Percentiles rank a stretch among this genome's conserved stretches.
Evolutionary conservation across 1,284 basidiomycete genomes (phyloP).

Genomic region (Peniophora sp.): DNA sequence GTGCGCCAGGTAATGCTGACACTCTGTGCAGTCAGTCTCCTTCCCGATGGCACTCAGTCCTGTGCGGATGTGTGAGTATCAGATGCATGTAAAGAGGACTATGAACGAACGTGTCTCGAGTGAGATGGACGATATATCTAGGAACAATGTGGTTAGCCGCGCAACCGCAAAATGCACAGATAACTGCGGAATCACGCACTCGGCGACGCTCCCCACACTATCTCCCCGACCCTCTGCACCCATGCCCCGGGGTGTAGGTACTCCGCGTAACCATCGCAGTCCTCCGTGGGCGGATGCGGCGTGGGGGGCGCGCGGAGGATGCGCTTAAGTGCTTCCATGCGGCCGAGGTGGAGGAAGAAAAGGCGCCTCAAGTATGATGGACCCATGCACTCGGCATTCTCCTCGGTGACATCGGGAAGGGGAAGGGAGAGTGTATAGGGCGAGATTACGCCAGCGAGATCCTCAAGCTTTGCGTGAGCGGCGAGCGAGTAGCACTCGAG

Average conservation of each 20-base stretch:
- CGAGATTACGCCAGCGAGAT: conserved; percentile 16
- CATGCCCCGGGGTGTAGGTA: background rate
- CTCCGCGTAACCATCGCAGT: background rate
- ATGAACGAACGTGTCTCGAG: conserved; percentile 59
- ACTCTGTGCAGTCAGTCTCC: conserved; percentile 39
- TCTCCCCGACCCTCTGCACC: background rate
- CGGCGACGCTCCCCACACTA: conserved; percentile 1
- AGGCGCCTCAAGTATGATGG: conserved; percentile 18
- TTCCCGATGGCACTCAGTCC: conserved; percentile 47
- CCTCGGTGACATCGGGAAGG: conserved; percentile 16
- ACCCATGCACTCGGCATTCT: conserved; percentile 15
- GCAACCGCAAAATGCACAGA: background rate
- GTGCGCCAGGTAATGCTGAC: background rate
- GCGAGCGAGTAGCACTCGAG: conserved; percentile 11
- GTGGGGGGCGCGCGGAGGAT: background rate
- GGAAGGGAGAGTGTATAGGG: conserved; percentile 14
- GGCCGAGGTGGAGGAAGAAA: conserved; percentile 1
- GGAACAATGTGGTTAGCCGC: background rate
- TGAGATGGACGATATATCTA: conserved; percentile 51
- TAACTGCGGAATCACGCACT: background rate
- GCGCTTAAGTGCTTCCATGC: background rate
- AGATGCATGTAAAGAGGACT: no score
- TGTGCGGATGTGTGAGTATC: no score
- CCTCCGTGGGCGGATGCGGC: background rate
- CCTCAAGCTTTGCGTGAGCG: conserved; percentile 14